Conservation (phyloP, 257 asterid species). For the Coffea canephora region DNA sequence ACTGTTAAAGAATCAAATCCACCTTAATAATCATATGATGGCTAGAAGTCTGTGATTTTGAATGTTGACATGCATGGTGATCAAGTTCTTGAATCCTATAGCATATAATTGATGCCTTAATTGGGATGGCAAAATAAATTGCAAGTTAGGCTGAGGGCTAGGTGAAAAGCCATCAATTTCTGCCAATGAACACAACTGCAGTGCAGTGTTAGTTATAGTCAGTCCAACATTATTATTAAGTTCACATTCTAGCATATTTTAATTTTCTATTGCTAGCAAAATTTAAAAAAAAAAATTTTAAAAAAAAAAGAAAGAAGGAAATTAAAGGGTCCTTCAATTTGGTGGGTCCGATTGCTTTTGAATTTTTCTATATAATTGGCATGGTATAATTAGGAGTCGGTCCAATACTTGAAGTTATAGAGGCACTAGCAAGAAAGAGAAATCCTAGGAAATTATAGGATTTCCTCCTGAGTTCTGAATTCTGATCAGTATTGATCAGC, state of each 20-base stretch:
- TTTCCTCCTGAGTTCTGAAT: not conserved
- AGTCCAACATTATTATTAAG: not conserved
- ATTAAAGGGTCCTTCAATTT: not conserved
- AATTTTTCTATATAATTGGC: not conserved
- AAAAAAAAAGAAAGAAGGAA: too few relatives aligned
- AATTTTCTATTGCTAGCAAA: not conserved
- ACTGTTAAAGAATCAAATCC: not conserved
- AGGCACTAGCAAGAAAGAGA: not conserved
- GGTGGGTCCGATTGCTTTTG: not conserved
- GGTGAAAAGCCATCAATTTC: not conserved
- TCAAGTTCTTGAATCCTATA: slow-evolving; percentile 3
- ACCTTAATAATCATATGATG: not conserved
- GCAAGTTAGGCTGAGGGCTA: not conserved
- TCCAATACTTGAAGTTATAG: not conserved
- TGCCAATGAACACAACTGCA: not conserved
- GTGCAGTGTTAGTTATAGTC: not conserved
- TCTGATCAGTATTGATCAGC: not conserved
- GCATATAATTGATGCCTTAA: not conserved
- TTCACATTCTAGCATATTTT: not conserved
- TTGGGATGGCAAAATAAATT: not conserved
- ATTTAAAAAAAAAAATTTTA: too few relatives aligned
- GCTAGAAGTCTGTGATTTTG: not conserved
- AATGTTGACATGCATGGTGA: not conserved
- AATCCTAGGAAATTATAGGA: not conserved
- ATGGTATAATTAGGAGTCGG: not conserved